Conservation (phyloP, 805 yeast species). For the Hanseniaspora mollemarum region DNA sequence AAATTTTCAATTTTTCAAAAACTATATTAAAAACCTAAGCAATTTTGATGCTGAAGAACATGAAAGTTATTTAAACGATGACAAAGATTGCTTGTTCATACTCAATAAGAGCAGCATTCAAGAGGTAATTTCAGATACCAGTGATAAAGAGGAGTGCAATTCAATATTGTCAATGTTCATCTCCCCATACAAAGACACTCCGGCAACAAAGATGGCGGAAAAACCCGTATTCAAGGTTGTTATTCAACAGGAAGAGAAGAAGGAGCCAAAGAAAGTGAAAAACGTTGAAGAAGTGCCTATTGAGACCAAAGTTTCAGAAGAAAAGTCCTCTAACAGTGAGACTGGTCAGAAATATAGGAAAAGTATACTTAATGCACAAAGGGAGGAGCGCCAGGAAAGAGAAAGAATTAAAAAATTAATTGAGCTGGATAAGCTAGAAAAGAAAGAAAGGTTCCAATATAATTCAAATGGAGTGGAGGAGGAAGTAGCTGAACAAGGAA, state of each 20-base stretch:
- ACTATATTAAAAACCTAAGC: neutral
- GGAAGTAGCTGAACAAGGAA: neutral
- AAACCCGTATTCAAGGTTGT: neutral
- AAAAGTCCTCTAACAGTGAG: conserved; percentile 29
- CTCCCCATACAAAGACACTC: neutral
- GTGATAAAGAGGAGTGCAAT: conserved; percentile 5
- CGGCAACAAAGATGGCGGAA: neutral
- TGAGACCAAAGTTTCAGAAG: no score
- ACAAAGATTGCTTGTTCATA: neutral
- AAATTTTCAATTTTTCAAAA: conserved; percentile 5
- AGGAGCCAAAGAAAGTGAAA: neutral
- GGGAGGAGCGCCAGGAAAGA: conserved; percentile 20
- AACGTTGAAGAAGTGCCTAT: neutral
- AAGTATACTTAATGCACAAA: conserved; percentile 19
- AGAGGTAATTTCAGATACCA: neutral
- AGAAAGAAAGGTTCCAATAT: neutral
- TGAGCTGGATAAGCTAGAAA: conserved; percentile 14
- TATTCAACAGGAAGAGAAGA: neutral
- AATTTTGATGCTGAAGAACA: neutral
- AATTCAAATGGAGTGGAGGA: neutral
- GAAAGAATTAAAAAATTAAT: conserved; percentile 15
- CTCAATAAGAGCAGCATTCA: conserved; percentile 3
- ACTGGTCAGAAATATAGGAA: conserved; percentile 19
- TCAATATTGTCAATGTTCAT: neutral
- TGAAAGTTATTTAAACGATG: neutral